phyloP scores from a whole-genome alignment of 805 yeast species.

The Pichia cephalocereana region DNA sequence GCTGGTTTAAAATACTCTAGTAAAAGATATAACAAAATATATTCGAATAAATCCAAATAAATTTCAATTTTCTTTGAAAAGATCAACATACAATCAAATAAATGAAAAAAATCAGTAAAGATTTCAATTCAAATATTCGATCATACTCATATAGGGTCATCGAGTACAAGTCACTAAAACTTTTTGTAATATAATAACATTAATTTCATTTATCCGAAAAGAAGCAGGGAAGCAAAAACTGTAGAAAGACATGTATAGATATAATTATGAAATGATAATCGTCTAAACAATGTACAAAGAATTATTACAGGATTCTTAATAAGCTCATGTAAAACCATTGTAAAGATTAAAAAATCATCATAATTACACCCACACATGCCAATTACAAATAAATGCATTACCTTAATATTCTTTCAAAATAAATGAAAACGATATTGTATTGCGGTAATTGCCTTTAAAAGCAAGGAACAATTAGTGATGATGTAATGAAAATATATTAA shows the following conservation, averaged over 20 bases:
- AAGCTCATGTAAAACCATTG: neutral
- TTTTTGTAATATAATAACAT: neutral
- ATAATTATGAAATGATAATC: neutral
- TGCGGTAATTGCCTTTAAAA: neutral
- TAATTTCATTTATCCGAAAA: neutral
- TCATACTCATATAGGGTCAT: neutral
- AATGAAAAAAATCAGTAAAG: neutral
- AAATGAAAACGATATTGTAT: neutral
- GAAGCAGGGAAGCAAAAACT: neutral
- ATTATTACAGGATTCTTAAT: neutral
- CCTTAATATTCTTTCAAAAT: neutral
- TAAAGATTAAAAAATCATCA: neutral
- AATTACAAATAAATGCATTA: neutral
- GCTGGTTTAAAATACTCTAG: conserved; percentile 10
- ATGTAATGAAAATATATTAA: neutral
- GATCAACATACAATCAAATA: neutral
- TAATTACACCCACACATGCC: neutral
- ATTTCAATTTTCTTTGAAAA: neutral
- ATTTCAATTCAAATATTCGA: neutral
- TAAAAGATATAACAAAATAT: neutral
- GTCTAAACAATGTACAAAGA: neutral
- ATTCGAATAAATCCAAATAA: neutral
- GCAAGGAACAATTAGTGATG: neutral
- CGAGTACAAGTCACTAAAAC: neutral
- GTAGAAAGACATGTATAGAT: neutral